Evolutionary conservation across 2,329 filamentous ascomycete species (phyloP).

Genomic region (Diplodia mutila): DNA sequence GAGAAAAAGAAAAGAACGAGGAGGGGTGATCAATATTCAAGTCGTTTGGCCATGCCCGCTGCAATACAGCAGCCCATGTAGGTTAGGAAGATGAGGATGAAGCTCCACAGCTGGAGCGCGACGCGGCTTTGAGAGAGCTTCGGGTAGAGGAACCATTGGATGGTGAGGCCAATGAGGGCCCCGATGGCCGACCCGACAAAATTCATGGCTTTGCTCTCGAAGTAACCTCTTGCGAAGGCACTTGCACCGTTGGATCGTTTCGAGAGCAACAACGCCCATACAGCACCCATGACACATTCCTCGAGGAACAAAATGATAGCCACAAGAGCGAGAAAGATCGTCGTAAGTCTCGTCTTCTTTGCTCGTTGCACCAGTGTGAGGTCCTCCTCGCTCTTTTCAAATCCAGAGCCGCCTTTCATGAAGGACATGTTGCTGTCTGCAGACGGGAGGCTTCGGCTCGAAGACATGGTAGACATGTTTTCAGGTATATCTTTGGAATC

Average conservation of each 20-base stretch:
- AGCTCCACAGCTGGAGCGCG: slow-evolving; percentile 20
- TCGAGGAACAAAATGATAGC: slow-evolving; percentile 6
- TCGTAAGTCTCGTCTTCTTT: not conserved
- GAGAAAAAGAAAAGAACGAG: not conserved
- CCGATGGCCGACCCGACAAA: slow-evolving; percentile 8
- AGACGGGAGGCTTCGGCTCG: not conserved
- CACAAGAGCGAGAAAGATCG: not conserved
- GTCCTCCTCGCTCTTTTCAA: slow-evolving; percentile 8
- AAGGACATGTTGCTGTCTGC: not conserved
- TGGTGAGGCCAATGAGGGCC: not conserved
- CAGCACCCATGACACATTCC: slow-evolving; percentile 18
- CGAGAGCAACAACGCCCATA: slow-evolving; percentile 13
- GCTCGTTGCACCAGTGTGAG: slow-evolving; percentile 2
- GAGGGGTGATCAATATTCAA: not conserved
- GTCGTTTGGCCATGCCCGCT: slow-evolving; percentile 3
- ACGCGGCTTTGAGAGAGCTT: slow-evolving; percentile 3
- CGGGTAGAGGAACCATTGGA: slow-evolving; percentile 6
- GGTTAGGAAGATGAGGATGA: slow-evolving; percentile 22
- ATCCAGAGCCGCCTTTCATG: slow-evolving; percentile 6
- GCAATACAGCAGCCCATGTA: slow-evolving; percentile 23
- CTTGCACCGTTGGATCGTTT: not conserved
- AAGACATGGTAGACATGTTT: not conserved
- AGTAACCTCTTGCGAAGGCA: slow-evolving; percentile 17
- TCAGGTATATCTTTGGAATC: slow-evolving; percentile 1
- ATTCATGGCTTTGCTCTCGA: slow-evolving; percentile 21